Evolutionary conservation across 164 flowering plant species (phyloP).

Genomic region (Cinnamomum micranthum): DNA sequence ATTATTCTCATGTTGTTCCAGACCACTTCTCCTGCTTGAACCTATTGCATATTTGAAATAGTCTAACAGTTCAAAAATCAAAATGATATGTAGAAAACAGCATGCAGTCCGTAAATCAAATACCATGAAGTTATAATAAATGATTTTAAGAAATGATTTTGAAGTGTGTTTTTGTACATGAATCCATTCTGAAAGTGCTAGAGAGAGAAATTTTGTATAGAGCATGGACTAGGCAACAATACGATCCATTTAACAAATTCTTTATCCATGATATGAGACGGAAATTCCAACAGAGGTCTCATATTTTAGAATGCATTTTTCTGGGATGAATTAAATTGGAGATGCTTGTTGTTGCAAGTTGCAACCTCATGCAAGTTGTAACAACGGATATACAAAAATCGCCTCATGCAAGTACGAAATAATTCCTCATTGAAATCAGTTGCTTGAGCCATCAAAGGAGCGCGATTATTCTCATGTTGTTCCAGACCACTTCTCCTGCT

Average conservation of each 20-base stretch:
- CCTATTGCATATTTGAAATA: slow-evolving; percentile 12
- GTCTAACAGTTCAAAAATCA: not conserved
- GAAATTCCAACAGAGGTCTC: too few relatives aligned
- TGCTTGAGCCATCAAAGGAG: slow-evolving; percentile 4
- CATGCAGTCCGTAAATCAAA: not conserved
- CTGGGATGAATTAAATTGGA: too few relatives aligned
- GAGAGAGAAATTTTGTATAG: too few relatives aligned
- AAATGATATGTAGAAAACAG: not conserved
- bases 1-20: slow-evolving; percentile 4
- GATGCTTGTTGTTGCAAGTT: too few relatives aligned
- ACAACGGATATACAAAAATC: slow-evolving; percentile 65
- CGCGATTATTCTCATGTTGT: not conserved
- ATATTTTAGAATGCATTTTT: too few relatives aligned
- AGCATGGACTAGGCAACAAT: too few relatives aligned
- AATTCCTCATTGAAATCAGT: slow-evolving; percentile 39
- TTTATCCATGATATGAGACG: too few relatives aligned
- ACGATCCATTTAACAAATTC: too few relatives aligned
- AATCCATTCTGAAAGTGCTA: not conserved
- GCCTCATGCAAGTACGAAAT: slow-evolving; percentile 52
- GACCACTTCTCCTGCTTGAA: slow-evolving; percentile 1
- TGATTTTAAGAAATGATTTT: not conserved
- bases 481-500: slow-evolving; percentile 1
- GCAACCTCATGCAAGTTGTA: slow-evolving; percentile 37
- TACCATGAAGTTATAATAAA: not conserved
- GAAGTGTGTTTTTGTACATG: not conserved